These are phyloP conservation scores for Guyanaporus albipodus DNA, from an alignment of 768 basidiomycete species.

Conservation along the genomic window DNA sequence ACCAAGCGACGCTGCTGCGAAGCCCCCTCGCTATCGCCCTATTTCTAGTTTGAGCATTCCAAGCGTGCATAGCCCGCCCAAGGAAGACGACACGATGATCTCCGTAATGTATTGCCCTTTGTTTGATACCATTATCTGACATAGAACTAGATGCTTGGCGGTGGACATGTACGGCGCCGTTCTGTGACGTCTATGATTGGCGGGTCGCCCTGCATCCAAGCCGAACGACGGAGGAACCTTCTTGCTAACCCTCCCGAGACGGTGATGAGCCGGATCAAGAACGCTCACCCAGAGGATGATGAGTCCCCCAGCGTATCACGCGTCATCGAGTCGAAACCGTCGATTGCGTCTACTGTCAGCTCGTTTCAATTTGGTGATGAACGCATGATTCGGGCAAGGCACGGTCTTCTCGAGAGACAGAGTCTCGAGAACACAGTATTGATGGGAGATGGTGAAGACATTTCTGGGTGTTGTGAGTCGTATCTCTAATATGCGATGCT, in stretches of 20 bases:
- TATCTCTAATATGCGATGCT: background rate
- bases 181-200: constrained; percentile 65
- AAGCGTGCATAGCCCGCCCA: constrained; percentile 44
- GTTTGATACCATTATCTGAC: background rate
- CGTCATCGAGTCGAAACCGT: constrained; percentile 54
- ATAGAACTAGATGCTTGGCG: constrained; percentile 66
- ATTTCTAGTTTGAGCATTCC: constrained; percentile 59
- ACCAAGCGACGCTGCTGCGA: constrained; percentile 30
- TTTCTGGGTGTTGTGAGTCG: constrained; percentile 44
- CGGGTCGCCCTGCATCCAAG: constrained; percentile 64
- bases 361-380: constrained; percentile 65
- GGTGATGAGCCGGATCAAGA: constrained; percentile 37
- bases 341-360: constrained; percentile 54
- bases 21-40: constrained; percentile 59
- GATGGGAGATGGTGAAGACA: constrained; percentile 64
- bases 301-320: constrained; percentile 42
- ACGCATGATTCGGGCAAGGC: constrained; percentile 61
- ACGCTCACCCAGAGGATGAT: constrained; percentile 3
- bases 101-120: constrained; percentile 43
- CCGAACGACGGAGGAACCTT: constrained; percentile 59
- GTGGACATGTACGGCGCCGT: constrained; percentile 65
- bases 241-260: constrained; percentile 22
- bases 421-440: constrained; percentile 66
- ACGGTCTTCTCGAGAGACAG: constrained; percentile 58
- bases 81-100: constrained; percentile 82